Evolutionary conservation across 306 rosid genomes (phyloP).

Genomic region (Arachis hypogaea): DNA sequence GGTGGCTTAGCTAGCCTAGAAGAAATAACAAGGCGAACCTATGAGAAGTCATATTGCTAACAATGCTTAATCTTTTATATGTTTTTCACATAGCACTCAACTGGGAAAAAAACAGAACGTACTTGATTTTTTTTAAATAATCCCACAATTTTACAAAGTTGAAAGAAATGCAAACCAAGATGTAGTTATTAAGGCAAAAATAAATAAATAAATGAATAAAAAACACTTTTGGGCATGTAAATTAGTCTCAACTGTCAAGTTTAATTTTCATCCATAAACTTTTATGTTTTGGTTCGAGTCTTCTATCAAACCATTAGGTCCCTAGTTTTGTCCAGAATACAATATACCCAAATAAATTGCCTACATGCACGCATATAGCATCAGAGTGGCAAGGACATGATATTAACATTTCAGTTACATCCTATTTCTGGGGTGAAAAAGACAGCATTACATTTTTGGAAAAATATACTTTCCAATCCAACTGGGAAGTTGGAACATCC

Average conservation of each 20-base stretch:
- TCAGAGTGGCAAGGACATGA: not conserved
- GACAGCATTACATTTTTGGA: not conserved
- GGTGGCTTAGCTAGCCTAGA: not conserved
- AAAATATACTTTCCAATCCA: conserved; percentile 13
- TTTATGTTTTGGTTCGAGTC: not conserved
- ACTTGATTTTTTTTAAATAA: not conserved
- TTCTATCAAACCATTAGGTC: not conserved
- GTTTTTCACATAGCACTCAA: conserved; percentile 8
- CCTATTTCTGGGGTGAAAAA: not conserved
- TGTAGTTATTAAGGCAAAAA: not conserved
- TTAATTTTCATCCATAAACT: not conserved
- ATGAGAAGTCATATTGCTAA: conserved; percentile 5
- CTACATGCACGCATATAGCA: not conserved
- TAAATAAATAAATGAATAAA: too few species aligned
- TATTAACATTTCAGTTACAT: conserved; percentile 2
- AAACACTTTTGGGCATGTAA: not conserved
- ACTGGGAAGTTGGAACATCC: not conserved
- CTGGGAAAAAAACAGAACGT: not conserved
- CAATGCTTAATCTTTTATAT: not conserved
- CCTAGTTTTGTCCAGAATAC: not conserved
- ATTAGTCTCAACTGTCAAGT: conserved; percentile 5
- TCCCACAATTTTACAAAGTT: not conserved
- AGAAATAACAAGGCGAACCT: conserved; percentile 4
- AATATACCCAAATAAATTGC: conserved; percentile 21
- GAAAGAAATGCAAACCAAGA: not conserved